Percentiles rank a stretch among this genome's conserved stretches.
phyloP scores from a whole-genome alignment of 78 protist species.

The Dictyostelium brefeldianum region DNA sequence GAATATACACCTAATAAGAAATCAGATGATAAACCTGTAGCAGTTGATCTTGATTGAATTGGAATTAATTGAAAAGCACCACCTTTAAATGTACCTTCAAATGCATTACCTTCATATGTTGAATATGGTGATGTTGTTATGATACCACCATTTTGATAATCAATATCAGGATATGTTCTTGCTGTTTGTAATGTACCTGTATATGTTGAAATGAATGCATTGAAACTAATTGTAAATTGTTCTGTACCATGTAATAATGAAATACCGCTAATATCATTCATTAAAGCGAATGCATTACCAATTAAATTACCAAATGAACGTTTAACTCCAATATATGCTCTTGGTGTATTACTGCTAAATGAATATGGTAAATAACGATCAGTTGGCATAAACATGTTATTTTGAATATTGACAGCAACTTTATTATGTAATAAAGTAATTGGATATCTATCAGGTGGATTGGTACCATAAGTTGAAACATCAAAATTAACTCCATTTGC shows the following conservation, averaged over 20 bases:
- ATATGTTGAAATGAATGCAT: background rate
- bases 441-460: background rate
- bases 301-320: background rate
- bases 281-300: background rate
- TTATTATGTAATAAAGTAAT: background rate
- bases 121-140: constrained; percentile 11
- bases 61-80: background rate
- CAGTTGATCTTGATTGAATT: background rate
- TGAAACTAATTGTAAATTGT: background rate
- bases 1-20: background rate
- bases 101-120: background rate
- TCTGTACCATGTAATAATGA: background rate
- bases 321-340: background rate
- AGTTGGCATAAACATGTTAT: background rate
- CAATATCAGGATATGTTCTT: background rate
- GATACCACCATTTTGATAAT: background rate
- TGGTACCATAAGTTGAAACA: background rate
- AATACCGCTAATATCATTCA: background rate
- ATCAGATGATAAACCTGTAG: background rate
- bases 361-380: background rate
- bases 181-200: background rate
- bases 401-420: background rate
- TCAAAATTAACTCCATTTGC: background rate
- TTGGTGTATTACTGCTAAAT: background rate
- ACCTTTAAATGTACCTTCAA: background rate